Evolutionary conservation across 106 monocot genomes (phyloP).

Genomic region (Dioscorea alata): DNA sequence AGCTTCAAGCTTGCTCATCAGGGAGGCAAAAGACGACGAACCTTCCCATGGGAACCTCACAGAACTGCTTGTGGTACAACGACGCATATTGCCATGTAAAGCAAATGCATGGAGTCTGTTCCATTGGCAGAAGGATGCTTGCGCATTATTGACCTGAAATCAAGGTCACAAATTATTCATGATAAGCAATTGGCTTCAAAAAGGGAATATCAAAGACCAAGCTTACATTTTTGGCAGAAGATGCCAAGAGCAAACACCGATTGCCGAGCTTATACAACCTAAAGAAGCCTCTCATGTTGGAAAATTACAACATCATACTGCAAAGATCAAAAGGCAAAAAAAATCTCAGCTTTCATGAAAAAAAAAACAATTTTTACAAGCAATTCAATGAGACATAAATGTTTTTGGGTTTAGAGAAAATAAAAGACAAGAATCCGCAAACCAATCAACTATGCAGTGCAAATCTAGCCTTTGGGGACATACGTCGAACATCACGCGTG

Average conservation of each 20-base stretch:
- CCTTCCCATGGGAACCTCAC: slow-evolving; percentile 19
- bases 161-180: not conserved
- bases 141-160: slow-evolving; percentile 17
- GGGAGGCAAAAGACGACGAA: slow-evolving; percentile 21
- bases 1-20: slow-evolving; percentile 31
- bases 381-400: too few relatives aligned
- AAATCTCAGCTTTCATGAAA: too few relatives aligned
- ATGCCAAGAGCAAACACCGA: slow-evolving; percentile 1
- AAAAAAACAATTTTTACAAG: too few relatives aligned
- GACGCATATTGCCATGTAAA: not conserved
- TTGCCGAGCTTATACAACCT: slow-evolving; percentile 5
- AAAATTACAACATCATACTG: not conserved
- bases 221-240: not conserved
- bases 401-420: too few relatives aligned
- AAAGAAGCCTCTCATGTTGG: slow-evolving; percentile 7
- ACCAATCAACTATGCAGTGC: too few relatives aligned
- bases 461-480: too few relatives aligned
- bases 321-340: not conserved
- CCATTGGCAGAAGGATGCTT: slow-evolving; percentile 1
- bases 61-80: not conserved
- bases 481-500: too few relatives aligned
- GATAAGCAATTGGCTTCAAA: too few relatives aligned
- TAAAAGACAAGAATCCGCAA: too few relatives aligned
- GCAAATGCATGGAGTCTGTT: slow-evolving; percentile 4
- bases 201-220: too few relatives aligned